Evolutionary conservation across 257 asterid genomes (phyloP), one percentile per base, ranked within the genome.

Genomic region (Eucommia ulmoides): DNA sequence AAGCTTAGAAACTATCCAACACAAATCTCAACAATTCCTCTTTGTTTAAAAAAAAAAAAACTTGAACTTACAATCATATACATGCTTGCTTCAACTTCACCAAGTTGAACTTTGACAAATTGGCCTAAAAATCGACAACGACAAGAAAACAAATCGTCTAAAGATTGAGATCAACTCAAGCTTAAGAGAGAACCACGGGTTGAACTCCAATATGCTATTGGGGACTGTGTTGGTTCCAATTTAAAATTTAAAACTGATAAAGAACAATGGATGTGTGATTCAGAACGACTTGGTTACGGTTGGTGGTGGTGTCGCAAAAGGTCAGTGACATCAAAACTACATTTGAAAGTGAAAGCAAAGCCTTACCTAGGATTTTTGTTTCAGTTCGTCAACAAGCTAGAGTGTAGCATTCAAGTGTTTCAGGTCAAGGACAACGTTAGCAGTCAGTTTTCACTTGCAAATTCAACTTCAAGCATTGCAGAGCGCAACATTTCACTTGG

Each of bases 381-480:
- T 54, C 75, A 76, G 50, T 91, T 91, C 41, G 99, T 79, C 26
- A 94, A 93, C 0, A 94, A 91, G 58, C 96, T 96, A 12, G 96
- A 91, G 69, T 91, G 99, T 60, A 91, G 99, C 62, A 94, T 95
- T 8, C 96, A 83, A 61, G 88, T 91, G 19, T 86, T 91, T 65
- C 99, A 91, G 70, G 93, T 91, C 20, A 91, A 91, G 65, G 99
- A 96, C 41, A 79, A 83, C 44, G 84, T 83, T 0, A 79, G 60
- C 99, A 91, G 56, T 86, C 99, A 0, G 99, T 91, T 56, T 91
- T 91, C 26, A 76, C 92, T 53, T 83, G 96, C 95, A 91, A 83
- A 54, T 86, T 91, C 65, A 66, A 75, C n/a, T 74, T 91, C 79
- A 83, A 96, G 42, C 80, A 53, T 59, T 63, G 73, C 1, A 78